A percentile compares a stretch with the other conserved stretches of the same genome.
Conservation (phyloP, 768 basidiomycete genomes). For the Rickenella mellea region DNA sequence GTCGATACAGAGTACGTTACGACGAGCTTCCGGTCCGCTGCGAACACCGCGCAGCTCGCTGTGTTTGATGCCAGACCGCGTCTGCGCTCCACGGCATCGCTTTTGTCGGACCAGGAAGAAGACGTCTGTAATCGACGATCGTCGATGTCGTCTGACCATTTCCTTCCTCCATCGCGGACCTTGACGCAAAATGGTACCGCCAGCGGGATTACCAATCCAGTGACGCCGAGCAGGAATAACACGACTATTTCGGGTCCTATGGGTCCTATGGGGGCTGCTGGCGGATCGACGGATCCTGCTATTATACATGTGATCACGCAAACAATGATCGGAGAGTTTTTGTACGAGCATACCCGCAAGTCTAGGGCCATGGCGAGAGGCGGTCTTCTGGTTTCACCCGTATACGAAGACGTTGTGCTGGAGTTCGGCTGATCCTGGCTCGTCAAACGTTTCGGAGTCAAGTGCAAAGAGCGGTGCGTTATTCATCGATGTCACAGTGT, state of each 20-base stretch:
- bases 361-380: slow-evolving; percentile 76
- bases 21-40: slow-evolving; percentile 74
- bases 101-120: slow-evolving; percentile 48
- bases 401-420: slow-evolving; percentile 97
- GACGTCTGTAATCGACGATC: slow-evolving; percentile 70
- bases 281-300: slow-evolving; percentile 69
- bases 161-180: slow-evolving; percentile 33
- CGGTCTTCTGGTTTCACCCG: slow-evolving; percentile 99
- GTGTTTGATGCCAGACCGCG: slow-evolving; percentile 33
- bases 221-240: slow-evolving; percentile 13
- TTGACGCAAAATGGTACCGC: slow-evolving; percentile 16
- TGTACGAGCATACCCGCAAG: slow-evolving; percentile 93
- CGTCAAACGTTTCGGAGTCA: slow-evolving; percentile 78
- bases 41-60: slow-evolving; percentile 48
- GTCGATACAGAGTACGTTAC: slow-evolving; percentile 56
- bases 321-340: slow-evolving; percentile 98
- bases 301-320: slow-evolving; percentile 97
- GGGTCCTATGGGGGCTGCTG: too few relatives aligned
- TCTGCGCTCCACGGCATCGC: slow-evolving; percentile 56
- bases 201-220: slow-evolving; percentile 3
- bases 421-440: slow-evolving; percentile 91
- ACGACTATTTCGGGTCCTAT: too few relatives aligned
- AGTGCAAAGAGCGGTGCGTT: slow-evolving; percentile 95
- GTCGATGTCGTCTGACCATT: slow-evolving; percentile 81
- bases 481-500: too few relatives aligned